Base-by-base conservation (phyloP, 192 early-diverging fungal genomes). In the Coemansia umbellata region DNA sequence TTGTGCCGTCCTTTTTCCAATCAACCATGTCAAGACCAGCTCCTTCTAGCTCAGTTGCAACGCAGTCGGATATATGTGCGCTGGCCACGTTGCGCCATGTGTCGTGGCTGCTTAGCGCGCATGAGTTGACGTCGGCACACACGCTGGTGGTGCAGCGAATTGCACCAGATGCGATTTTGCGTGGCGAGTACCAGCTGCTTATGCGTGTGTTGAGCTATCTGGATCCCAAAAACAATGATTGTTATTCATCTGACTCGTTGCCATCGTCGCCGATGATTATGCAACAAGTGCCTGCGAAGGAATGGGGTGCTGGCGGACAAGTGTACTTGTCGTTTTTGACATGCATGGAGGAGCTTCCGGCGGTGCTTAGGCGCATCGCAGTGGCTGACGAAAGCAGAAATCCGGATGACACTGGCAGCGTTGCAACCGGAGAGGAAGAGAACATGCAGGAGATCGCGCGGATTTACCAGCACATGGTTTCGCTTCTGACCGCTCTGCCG, bases 151-250 rank as follows among this genome's bases (percentile, higher is more conserved):
- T 87, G 37, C 72, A 78, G 21, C 56, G 66, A 4, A 55, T 87
- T 47, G 85, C 85, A 0, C 85, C 85, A 7, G 60, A 60, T 8
- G 76, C 56, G 5, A 56, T 86, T 45, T 55, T 86, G 6, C 57
- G 72, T 10, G 74, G 78, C 24, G 74, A 82, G 36, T 55, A 82
- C 41, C 21, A 39, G 28, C 55, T 74, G 4, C 63, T 83, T 0
- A 19, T 36, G 8, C 49, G 47, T 4, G 33, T 83, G 0, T 54
- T 85, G 37, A 51, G 41, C 2, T 53, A 53, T 43, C 27, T 85
- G 37, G 54, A 81, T 19, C 60, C 61, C 22, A 53, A 2, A 1
- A 19, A 17, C 13, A n/a, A n/a, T n/a, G n/a, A n/a, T n/a, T n/a
- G n/a, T n/a, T n/a, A n/a, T n/a, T n/a, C n/a, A n/a, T n/a, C n/a